Percentiles rank a stretch among this genome's conserved stretches.
These are phyloP conservation scores for Lachnum nothofagi DNA, from an alignment of 2,329 filamentous ascomycete species.

Conservation along the genomic window DNA sequence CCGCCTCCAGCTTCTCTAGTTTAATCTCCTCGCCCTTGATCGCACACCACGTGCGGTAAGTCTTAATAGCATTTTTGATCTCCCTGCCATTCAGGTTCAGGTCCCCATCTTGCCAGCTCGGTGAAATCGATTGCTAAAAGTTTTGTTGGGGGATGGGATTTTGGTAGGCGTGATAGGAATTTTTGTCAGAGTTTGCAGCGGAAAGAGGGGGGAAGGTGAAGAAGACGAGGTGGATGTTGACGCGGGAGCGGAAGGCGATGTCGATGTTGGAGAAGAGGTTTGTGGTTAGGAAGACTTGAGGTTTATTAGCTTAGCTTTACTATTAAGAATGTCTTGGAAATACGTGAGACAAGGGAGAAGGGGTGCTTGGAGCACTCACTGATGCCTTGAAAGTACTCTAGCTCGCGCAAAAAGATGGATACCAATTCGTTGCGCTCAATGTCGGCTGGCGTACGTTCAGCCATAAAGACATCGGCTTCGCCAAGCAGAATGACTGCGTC, in stretches of 20 bases:
- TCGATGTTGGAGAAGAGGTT: slow-evolving; percentile 34
- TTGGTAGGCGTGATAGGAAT: slow-evolving; percentile 38
- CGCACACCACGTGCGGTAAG: slow-evolving; percentile 40
- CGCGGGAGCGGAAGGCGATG: slow-evolving; percentile 38
- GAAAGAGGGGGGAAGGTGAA: slow-evolving; percentile 36
- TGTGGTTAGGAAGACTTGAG: slow-evolving; percentile 33
- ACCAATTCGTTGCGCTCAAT: slow-evolving; percentile 46
- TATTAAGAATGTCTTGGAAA: too few relatives aligned
- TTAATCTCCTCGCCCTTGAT: slow-evolving; percentile 41
- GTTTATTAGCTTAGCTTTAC: too few relatives aligned
- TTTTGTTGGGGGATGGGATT: slow-evolving; percentile 26
- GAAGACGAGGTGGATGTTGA: slow-evolving; percentile 45
- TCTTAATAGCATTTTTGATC: slow-evolving; percentile 35
- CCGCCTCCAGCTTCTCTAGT: slow-evolving; percentile 40
- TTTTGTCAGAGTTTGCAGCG: slow-evolving; percentile 42
- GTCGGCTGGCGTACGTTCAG: slow-evolving; percentile 41
- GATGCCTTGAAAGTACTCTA: slow-evolving; percentile 29
- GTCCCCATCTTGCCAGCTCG: slow-evolving; percentile 41
- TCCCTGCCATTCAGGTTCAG: slow-evolving; percentile 34
- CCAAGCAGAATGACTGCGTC: slow-evolving; percentile 22
- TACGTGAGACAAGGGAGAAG: too few relatives aligned
- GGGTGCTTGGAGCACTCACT: too few relatives aligned
- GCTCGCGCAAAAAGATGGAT: slow-evolving; percentile 31
- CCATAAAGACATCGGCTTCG: slow-evolving; percentile 49
- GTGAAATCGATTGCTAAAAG: slow-evolving; percentile 42